phyloP scores from a whole-genome alignment of 768 basidiomycete species.

The Termitomyces eurrhizus region DNA sequence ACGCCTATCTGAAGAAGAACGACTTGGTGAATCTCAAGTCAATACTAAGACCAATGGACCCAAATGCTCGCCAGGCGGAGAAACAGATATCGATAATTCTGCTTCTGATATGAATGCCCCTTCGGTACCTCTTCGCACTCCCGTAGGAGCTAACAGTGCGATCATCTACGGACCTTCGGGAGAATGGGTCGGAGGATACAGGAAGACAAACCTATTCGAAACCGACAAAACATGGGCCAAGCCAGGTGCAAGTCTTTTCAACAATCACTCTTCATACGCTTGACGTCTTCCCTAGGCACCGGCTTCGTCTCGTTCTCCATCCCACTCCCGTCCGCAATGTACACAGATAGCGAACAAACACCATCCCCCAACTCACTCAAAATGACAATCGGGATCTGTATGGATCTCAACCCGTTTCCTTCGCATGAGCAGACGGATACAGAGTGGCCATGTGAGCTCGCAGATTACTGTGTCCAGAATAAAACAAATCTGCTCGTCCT shows the following conservation, averaged over 20 bases:
- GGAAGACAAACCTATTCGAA: conserved; percentile 79
- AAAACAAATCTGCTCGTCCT: conserved; percentile 62
- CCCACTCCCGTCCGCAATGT: background rate
- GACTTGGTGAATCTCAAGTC: conserved; percentile 6
- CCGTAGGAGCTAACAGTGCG: conserved; percentile 69
- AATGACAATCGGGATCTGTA: conserved; percentile 79
- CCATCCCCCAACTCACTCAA: conserved; percentile 57
- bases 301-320: conserved; percentile 47
- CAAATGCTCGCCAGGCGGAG: conserved; percentile 13
- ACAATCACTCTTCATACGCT: background rate
- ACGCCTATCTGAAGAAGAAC: conserved; percentile 29
- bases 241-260: conserved; percentile 45
- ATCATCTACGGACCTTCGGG: conserved; percentile 65
- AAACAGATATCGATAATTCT: conserved; percentile 1
- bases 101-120: background rate
- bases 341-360: conserved; percentile 18
- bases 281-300: conserved; percentile 38
- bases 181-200: conserved; percentile 59
- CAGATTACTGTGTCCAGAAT: conserved; percentile 52
- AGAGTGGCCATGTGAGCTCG: conserved; percentile 80
- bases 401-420: conserved; percentile 68
- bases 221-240: conserved; percentile 83
- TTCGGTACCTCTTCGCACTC: background rate
- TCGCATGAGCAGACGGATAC: conserved; percentile 44
- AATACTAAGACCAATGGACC: background rate